Evolutionary conservation across 768 basidiomycete species (phyloP).

Genomic region (Trametes meyenii): DNA sequence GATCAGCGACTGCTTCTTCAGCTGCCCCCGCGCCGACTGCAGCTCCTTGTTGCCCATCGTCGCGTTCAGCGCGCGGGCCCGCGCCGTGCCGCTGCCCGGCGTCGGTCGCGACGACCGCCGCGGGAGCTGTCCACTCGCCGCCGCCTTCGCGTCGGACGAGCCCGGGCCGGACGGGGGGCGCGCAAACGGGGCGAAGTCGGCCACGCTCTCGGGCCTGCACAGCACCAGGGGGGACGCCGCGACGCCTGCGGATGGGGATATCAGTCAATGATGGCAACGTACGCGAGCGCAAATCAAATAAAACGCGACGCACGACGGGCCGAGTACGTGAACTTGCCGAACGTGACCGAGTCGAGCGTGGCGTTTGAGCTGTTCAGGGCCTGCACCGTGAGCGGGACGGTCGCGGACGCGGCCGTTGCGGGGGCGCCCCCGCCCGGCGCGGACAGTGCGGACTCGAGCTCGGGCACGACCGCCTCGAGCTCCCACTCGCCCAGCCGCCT

Average conservation of each 20-base stretch:
- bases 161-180: constrained; percentile 14
- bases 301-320: constrained; percentile 41
- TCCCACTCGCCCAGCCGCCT: constrained; percentile 59
- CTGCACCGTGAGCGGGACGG: constrained; percentile 61
- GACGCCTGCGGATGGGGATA: constrained; percentile 3
- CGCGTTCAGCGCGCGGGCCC: constrained; percentile 12
- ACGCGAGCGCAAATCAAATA: background rate
- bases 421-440: constrained; percentile 10
- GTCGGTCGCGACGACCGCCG: constrained; percentile 41
- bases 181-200: background rate
- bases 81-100: constrained; percentile 22
- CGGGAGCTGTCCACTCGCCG: constrained; percentile 36
- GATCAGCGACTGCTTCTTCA: constrained; percentile 28
- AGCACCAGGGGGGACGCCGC: constrained; percentile 17
- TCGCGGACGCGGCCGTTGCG: constrained; percentile 31
- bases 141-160: constrained; percentile 2
- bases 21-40: constrained; percentile 16
- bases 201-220: constrained; percentile 15
- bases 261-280: constrained; percentile 1
- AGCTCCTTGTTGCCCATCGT: constrained; percentile 10
- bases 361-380: constrained; percentile 56
- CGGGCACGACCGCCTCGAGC: constrained; percentile 63
- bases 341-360: constrained; percentile 65
- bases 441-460: constrained; percentile 41
- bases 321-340: constrained; percentile 74